Conservation (phyloP, 495 filamentous ascomycete species). For the Penicillium antarcticum region DNA sequence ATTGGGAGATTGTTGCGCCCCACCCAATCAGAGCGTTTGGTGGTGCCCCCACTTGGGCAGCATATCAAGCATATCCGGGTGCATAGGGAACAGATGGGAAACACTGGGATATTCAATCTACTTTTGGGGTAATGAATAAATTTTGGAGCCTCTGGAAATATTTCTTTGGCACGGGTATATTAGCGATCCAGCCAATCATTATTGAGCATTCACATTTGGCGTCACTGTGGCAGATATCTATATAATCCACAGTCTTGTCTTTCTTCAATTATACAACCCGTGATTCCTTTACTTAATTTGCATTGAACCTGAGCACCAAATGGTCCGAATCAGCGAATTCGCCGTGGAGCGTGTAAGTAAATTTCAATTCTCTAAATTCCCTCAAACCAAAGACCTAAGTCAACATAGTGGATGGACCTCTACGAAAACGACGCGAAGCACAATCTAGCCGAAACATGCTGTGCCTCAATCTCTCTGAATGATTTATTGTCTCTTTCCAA, state of each 20-base stretch:
- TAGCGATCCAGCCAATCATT: no score
- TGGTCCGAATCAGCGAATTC: conserved; percentile 73
- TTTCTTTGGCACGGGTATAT: no score
- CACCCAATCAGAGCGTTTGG: background rate
- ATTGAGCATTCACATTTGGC: no score
- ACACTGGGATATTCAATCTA: no score
- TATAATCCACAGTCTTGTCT: background rate
- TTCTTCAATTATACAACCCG: background rate
- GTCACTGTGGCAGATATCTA: no score
- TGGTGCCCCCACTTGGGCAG: background rate
- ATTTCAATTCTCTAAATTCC: background rate
- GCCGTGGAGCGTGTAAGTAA: conserved; percentile 66
- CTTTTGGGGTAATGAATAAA: no score
- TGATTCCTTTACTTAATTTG: background rate
- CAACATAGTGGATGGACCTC: conserved; percentile 79
- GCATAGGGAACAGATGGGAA: background rate
- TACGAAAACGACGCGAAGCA: conserved; percentile 72
- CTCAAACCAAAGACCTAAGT: background rate
- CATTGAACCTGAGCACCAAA: conserved; percentile 16
- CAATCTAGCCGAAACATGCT: conserved; percentile 86
- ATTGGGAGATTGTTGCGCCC: conserved; percentile 2
- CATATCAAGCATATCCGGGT: background rate
- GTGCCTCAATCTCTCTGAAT: conserved; percentile 71
- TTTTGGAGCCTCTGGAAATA: no score
- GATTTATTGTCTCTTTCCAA: conserved; percentile 58